Conservation (phyloP, 2,329 filamentous ascomycete genomes). For the Diaporthe aspalathi region DNA sequence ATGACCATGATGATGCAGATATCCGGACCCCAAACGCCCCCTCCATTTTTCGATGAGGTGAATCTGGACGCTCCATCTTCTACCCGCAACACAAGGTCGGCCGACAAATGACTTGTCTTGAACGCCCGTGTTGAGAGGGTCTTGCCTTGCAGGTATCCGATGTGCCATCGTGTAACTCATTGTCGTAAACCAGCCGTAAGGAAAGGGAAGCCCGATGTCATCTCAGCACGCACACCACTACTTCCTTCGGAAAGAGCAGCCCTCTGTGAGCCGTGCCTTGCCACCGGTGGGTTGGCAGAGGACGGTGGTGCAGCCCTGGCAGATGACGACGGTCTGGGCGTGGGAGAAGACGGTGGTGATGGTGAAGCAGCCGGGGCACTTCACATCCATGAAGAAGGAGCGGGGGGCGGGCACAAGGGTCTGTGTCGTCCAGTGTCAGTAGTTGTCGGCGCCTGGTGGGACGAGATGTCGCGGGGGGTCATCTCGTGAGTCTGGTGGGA, state of each 20-base stretch:
- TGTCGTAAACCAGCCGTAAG: constrained; percentile 60
- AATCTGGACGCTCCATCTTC: constrained; percentile 74
- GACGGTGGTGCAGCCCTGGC: constrained; percentile 98
- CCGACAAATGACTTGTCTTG: constrained; percentile 54
- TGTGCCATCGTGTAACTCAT: constrained; percentile 58
- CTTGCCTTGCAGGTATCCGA: constrained; percentile 68
- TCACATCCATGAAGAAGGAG: constrained; percentile 99
- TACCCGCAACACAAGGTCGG: constrained; percentile 68
- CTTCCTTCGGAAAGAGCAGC: constrained; percentile 99
- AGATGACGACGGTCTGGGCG: constrained; percentile 99
- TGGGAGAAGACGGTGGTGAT: constrained; percentile 99
- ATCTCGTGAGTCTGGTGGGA: not conserved
- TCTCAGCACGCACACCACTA: constrained; percentile 68
- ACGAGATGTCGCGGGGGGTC: not conserved
- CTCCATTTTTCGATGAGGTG: constrained; percentile 66
- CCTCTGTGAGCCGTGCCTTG: constrained; percentile 98
- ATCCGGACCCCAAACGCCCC: constrained; percentile 85
- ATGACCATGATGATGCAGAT: constrained; percentile 75
- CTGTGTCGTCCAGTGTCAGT: constrained; percentile 56
- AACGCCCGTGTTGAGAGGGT: constrained; percentile 60
- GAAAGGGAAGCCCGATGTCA: constrained; percentile 55
- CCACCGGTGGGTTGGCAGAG: constrained; percentile 99
- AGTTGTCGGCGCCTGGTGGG: not conserved
- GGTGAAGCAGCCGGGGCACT: constrained; percentile 99
- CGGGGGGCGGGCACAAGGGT: constrained; percentile 94